A percentile compares a stretch with the other conserved stretches of the same genome.
Conservation (phyloP, 2,329 filamentous ascomycete genomes). For the Apiospora marii region DNA sequence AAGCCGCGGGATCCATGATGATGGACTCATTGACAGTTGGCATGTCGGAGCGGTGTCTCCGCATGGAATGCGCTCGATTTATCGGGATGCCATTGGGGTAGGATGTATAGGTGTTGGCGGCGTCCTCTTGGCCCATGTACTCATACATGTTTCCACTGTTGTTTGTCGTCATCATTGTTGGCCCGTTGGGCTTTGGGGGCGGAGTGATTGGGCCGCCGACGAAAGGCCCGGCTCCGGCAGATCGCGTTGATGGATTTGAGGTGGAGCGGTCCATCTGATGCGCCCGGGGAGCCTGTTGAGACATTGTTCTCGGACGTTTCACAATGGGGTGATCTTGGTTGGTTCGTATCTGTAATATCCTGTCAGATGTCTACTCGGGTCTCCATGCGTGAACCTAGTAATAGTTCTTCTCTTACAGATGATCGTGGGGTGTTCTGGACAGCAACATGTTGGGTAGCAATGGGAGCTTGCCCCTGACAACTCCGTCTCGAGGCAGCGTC, state of each 20-base stretch:
- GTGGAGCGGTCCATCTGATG: slow-evolving; percentile 54
- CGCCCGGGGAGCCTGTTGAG: slow-evolving; percentile 42
- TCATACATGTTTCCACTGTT: slow-evolving; percentile 35
- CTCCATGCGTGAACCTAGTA: slow-evolving; percentile 26
- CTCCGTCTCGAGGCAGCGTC: slow-evolving; percentile 40
- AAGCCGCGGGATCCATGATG: slow-evolving; percentile 49
- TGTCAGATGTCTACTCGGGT: slow-evolving; percentile 27
- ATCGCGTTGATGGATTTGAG: slow-evolving; percentile 51
- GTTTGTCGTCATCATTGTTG: slow-evolving; percentile 24
- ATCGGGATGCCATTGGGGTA: slow-evolving; percentile 37
- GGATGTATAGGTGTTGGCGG: slow-evolving; percentile 31
- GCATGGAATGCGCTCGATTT: slow-evolving; percentile 34
- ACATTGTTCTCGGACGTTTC: slow-evolving; percentile 44
- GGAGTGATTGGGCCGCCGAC: slow-evolving; percentile 46
- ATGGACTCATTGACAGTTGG: slow-evolving; percentile 47
- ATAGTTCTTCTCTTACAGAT: slow-evolving; percentile 38
- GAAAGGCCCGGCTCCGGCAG: slow-evolving; percentile 48
- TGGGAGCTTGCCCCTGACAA: slow-evolving; percentile 29
- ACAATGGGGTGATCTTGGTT: slow-evolving; percentile 35
- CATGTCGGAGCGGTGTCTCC: slow-evolving; percentile 38
- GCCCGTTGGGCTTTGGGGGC: slow-evolving; percentile 35
- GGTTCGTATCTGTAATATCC: slow-evolving; percentile 39
- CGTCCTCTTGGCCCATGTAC: slow-evolving; percentile 44
- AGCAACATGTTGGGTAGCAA: slow-evolving; percentile 23
- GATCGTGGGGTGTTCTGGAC: slow-evolving; percentile 26